Percentiles rank a stretch among this genome's conserved stretches.
Evolutionary conservation across 768 basidiomycete species (phyloP).

Genomic region (Boletus huronensis): DNA sequence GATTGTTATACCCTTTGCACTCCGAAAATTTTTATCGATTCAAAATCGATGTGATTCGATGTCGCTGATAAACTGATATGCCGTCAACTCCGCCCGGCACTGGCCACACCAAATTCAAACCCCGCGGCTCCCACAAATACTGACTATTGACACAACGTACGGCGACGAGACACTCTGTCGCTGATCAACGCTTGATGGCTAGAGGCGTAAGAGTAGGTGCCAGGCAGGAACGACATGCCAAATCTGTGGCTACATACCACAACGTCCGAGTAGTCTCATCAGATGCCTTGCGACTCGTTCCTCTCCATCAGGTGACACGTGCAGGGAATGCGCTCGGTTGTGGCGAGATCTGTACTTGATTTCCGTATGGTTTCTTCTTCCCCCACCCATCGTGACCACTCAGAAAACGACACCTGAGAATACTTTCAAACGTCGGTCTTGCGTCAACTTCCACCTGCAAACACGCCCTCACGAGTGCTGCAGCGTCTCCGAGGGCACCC

Average conservation of each 20-base stretch:
- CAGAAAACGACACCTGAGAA: conserved; percentile 79
- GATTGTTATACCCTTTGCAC: conserved; percentile 54
- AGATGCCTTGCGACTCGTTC: conserved; percentile 9
- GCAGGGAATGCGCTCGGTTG: conserved; percentile 34
- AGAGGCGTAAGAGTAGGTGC: conserved; percentile 6
- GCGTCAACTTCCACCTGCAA: conserved; percentile 73
- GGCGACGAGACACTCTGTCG: conserved; percentile 3
- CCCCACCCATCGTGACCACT: conserved; percentile 76
- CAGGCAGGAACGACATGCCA: conserved; percentile 5
- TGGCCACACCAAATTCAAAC: conserved; percentile 14
- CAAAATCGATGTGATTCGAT: conserved; percentile 56
- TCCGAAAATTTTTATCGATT: conserved; percentile 63
- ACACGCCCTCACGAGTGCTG: conserved; percentile 79
- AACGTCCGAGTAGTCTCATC: conserved; percentile 1
- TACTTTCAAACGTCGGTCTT: conserved; percentile 82
- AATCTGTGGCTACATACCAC: conserved; percentile 13
- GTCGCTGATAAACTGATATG: conserved; percentile 46
- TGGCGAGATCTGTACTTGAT: conserved; percentile 19
- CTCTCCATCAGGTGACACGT: conserved; percentile 21
- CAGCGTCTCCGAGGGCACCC: conserved; percentile 79
- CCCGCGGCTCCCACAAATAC: conserved; percentile 4
- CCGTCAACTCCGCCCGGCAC: conserved; percentile 42
- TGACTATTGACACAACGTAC: no score
- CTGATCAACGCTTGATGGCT: conserved; percentile 12
- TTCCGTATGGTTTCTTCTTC: conserved; percentile 32